A percentile compares a stretch with the other conserved stretches of the same genome.
These are phyloP conservation scores for Ophiostoma pallidulum DNA, from an alignment of 2,329 filamentous ascomycete species.

Conservation along the genomic window DNA sequence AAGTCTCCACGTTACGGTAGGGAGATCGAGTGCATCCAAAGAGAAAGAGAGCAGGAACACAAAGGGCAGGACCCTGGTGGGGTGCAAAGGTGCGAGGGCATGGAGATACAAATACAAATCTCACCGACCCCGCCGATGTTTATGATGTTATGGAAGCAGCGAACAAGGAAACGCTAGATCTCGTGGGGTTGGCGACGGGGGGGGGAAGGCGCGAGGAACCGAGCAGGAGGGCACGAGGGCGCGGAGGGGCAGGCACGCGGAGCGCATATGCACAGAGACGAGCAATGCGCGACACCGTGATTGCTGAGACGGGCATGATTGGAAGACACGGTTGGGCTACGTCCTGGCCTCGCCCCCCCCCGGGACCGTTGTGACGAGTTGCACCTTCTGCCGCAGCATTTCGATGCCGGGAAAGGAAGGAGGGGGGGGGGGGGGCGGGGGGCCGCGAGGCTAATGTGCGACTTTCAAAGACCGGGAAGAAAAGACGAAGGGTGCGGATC, in stretches of 20 bases:
- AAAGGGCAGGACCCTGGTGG: conserved; percentile 3
- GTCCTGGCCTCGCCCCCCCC: neutral
- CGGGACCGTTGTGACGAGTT: neutral
- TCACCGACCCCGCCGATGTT: no score
- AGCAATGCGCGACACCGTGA: conserved; percentile 13
- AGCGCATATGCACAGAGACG: conserved; percentile 5
- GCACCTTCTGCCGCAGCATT: neutral
- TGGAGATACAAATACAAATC: conserved; percentile 5
- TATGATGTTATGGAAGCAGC: neutral
- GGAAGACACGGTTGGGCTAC: conserved; percentile 9
- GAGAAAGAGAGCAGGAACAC: neutral
- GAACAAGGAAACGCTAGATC: neutral
- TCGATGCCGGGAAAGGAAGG: no score
- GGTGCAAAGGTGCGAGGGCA: conserved; percentile 6
- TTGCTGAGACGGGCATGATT: conserved; percentile 13
- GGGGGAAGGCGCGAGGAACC: conserved; percentile 1
- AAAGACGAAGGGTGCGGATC: no score
- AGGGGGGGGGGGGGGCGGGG: neutral
- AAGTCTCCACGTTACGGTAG: neutral
- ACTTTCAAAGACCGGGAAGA: no score
- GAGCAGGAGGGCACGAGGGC: conserved; percentile 2
- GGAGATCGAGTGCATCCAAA: neutral
- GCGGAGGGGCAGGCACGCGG: conserved; percentile 1
- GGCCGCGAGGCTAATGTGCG: no score
- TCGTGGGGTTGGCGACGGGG: neutral